These are phyloP conservation scores for Exserohilum rostratum DNA, from an alignment of 2,329 filamentous ascomycete genomes.

Conservation along the genomic window DNA sequence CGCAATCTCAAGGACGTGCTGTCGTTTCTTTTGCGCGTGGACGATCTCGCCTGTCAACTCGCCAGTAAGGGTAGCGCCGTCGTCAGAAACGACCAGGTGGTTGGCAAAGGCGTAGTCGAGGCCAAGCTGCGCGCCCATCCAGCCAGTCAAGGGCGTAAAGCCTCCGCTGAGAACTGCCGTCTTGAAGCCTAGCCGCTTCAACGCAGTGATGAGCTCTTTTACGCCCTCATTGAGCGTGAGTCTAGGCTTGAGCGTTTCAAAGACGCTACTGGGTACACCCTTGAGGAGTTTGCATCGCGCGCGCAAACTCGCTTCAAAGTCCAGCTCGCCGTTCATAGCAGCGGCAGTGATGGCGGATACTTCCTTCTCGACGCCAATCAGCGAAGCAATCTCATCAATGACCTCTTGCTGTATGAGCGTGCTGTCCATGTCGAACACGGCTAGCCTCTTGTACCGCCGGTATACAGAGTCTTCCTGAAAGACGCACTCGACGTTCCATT, in stretches of 20 bases:
- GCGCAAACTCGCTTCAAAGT: constrained; percentile 83
- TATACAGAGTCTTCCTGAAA: constrained; percentile 76
- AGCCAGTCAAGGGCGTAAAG: constrained; percentile 85
- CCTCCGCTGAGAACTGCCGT: constrained; percentile 91
- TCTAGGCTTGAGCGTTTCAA: constrained; percentile 74
- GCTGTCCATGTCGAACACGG: constrained; percentile 98
- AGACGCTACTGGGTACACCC: constrained; percentile 79
- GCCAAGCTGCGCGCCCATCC: constrained; percentile 80
- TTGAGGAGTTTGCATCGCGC: constrained; percentile 81
- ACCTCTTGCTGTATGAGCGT: constrained; percentile 97
- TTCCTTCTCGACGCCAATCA: constrained; percentile 78
- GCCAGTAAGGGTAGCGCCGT: constrained; percentile 66
- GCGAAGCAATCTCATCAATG: constrained; percentile 90
- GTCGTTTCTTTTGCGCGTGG: constrained; percentile 75
- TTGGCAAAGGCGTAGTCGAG: constrained; percentile 91
- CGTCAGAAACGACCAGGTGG: constrained; percentile 70
- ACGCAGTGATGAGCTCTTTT: constrained; percentile 70
- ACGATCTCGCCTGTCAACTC: constrained; percentile 75
- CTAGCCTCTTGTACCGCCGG: constrained; percentile 80
- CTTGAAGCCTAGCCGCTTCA: constrained; percentile 81
- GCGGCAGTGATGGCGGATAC: constrained; percentile 89
- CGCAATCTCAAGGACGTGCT: constrained; percentile 74
- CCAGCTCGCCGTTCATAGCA: constrained; percentile 94
- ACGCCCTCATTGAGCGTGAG: constrained; percentile 86
- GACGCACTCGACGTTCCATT: constrained; percentile 87